Percentiles rank a stretch among this genome's conserved stretches.
Conservation (phyloP, 352 stramenopile species). For the Phytopythium kandeliae region DNA sequence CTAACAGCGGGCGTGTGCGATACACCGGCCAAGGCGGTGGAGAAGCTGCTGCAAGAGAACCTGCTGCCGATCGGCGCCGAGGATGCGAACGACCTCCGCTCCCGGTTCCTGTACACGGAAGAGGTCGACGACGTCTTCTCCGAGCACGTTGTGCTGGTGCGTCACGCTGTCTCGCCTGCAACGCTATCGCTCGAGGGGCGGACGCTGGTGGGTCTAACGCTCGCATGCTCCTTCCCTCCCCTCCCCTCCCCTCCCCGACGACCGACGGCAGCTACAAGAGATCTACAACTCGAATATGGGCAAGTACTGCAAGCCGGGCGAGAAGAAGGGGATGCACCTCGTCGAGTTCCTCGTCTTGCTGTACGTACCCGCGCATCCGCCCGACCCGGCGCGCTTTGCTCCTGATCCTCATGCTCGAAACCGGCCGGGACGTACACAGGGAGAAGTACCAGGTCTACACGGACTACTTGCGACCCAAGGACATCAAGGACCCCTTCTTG, state of each 20-base stretch:
- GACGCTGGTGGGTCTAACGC: no score
- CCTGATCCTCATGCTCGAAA: neutral
- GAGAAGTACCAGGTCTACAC: conserved; percentile 64
- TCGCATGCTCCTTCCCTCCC: no score
- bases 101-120: conserved; percentile 68
- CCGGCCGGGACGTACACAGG: conserved; percentile 6
- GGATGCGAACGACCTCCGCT: conserved; percentile 68
- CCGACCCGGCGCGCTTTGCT: neutral
- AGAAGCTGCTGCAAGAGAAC: conserved; percentile 63
- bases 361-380: conserved; percentile 12
- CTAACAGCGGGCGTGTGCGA: conserved; percentile 53
- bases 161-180: neutral
- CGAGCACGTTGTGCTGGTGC: conserved; percentile 65
- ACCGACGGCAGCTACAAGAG: conserved; percentile 45
- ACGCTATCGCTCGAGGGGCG: neutral
- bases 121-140: conserved; percentile 69
- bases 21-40: conserved; percentile 55
- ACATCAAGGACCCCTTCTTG: conserved; percentile 67
- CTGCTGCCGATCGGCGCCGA: conserved; percentile 37
- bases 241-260: no score
- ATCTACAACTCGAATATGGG: conserved; percentile 72
- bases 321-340: conserved; percentile 77
- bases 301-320: conserved; percentile 61
- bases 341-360: conserved; percentile 54
- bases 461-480: conserved; percentile 54